phyloP scores from a whole-genome alignment of 805 yeast genomes.

The Saccharomyces kudriavzevii region DNA sequence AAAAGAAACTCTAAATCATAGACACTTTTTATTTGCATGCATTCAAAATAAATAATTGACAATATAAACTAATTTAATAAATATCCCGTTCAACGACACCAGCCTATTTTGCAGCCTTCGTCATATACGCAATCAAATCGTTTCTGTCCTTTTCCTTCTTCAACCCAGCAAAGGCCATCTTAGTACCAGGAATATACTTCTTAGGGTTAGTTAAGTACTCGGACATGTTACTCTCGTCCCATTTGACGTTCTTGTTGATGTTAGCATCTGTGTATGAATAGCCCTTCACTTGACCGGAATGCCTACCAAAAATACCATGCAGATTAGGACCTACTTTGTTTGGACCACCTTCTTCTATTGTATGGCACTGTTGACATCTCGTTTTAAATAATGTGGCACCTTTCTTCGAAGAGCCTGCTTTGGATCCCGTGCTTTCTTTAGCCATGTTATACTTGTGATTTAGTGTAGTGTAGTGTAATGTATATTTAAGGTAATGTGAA shows the following conservation, averaged over 20 bases:
- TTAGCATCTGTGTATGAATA: conserved; percentile 97
- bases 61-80: not conserved
- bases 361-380: conserved; percentile 98
- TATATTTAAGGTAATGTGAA: not conserved
- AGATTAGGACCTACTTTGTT: conserved; percentile 99
- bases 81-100: not conserved
- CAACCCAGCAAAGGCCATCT: conserved; percentile 99
- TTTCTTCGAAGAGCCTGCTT: conserved; percentile 67
- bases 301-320: conserved; percentile 89
- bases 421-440: conserved; percentile 5
- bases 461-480: not conserved
- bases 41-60: not conserved
- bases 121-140: conserved; percentile 86
- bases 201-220: conserved; percentile 98
- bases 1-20: not conserved
- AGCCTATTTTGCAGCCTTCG: conserved; percentile 41
- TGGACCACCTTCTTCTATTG: conserved; percentile 91
- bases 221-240: conserved; percentile 83
- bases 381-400: conserved; percentile 98
- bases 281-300: conserved; percentile 86
- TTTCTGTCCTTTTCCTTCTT: conserved; percentile 98
- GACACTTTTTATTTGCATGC: not conserved
- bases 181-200: conserved; percentile 99
- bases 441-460: conserved; percentile 5
- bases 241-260: conserved; percentile 85